Evolutionary conservation across 805 yeast species (phyloP).

Genomic region (Saccharomycopsis sp.): DNA sequence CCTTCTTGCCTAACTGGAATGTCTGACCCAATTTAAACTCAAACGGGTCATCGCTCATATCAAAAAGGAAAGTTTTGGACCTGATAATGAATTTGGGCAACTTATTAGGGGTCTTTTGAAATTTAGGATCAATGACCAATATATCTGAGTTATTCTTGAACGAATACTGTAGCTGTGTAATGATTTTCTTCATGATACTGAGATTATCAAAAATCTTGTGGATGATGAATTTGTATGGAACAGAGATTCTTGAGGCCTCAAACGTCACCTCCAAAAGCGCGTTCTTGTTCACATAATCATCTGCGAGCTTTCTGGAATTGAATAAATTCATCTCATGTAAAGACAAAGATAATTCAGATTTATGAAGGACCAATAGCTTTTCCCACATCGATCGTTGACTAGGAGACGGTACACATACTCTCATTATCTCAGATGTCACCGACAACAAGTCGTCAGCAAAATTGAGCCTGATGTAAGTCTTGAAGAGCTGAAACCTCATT

Average conservation of each 20-base stretch:
- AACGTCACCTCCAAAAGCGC: constrained; percentile 35
- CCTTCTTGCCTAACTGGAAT: constrained; percentile 58
- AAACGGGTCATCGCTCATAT: constrained; percentile 85
- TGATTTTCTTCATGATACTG: constrained; percentile 57
- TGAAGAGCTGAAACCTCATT: constrained; percentile 39
- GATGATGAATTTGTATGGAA: constrained; percentile 71
- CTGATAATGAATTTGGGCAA: constrained; percentile 54
- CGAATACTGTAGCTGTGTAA: constrained; percentile 51
- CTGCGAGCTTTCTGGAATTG: constrained; percentile 21
- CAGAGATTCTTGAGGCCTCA: constrained; percentile 41
- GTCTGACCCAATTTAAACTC: constrained; percentile 65
- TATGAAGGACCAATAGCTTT: constrained; percentile 36
- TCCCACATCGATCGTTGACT: constrained; percentile 41
- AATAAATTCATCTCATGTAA: constrained; percentile 26
- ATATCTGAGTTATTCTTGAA: constrained; percentile 37
- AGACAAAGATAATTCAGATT: background rate
- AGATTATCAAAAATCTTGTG: constrained; percentile 77
- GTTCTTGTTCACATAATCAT: constrained; percentile 20
- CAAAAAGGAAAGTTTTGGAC: constrained; percentile 50
- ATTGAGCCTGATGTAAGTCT: constrained; percentile 3
- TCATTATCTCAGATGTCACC: constrained; percentile 26
- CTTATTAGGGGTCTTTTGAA: constrained; percentile 33
- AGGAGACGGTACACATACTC: constrained; percentile 50
- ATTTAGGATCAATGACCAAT: constrained; percentile 34
- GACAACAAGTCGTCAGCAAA: constrained; percentile 12